Evolutionary conservation across 331 rosid genomes (phyloP), one percentile per base, ranked within the genome.

Genomic region (Pyrus hybrid): DNA sequence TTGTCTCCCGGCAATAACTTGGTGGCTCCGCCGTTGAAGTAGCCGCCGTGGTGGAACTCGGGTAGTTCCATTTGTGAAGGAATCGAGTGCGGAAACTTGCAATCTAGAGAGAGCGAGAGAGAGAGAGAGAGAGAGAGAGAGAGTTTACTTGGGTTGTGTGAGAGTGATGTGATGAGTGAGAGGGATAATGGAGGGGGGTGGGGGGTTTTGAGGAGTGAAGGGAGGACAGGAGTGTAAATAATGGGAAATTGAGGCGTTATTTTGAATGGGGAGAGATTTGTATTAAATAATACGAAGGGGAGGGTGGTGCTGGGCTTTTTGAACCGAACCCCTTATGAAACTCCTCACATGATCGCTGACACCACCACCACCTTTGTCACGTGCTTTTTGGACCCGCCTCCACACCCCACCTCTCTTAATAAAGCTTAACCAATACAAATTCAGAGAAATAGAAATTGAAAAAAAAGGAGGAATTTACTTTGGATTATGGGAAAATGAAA

Each of bases 321-420:
- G 53, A 83, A 80, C 83, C 45, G 45, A 37, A 37, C 13, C 45
- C 67, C 87, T 87, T 84, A 30, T 79, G 82, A 72, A 71, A 30
- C 45, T 72, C 62, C 77, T 87, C 93, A 91, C 96, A 93, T 93
- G 97, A 77, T 87, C 82, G 83, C 98, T 93, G 97, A 93, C 96
- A 89, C 84, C 73, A 63, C 77, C 79, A 69, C 85, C 83, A 81
- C 71, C 93, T 87, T 85, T 82, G 73, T 89, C 96, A 86, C 96
- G 94, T 93, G 93, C 90, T 76, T 65, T 21, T 67, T 65, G 85
- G 90, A 81, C 77, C 91, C 85, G 73, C 86, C 63, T 80, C 6
- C 47, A 60, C 80, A 61, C 75, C 29, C 22, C 45, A 37, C 4
- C 45, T 37, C 45, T 37, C 45, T 37, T 37, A 2, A 37, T 37